Evolutionary conservation across 2,329 filamentous ascomycete species (phyloP).

Genomic region (Fusarium decemcellulare): DNA sequence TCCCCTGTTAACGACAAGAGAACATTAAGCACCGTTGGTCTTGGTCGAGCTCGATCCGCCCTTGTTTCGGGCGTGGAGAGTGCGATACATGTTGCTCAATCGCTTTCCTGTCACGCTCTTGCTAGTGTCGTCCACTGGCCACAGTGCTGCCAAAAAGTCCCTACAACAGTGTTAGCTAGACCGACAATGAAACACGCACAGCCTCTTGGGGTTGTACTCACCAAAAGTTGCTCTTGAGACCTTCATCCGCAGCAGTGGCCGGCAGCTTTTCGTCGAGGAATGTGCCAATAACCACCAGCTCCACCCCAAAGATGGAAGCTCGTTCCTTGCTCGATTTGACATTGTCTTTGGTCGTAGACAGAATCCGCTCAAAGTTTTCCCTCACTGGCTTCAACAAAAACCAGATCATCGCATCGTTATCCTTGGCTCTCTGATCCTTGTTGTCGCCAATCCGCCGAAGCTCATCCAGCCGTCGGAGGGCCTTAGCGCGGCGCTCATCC

Average conservation of each 20-base stretch:
- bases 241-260: conserved; percentile 57
- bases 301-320: conserved; percentile 72
- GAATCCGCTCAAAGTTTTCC: conserved; percentile 71
- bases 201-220: conserved; percentile 49
- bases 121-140: conserved; percentile 62
- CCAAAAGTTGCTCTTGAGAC: conserved; percentile 66
- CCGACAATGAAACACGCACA: background rate
- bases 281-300: conserved; percentile 73
- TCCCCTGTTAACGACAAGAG: background rate
- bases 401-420: conserved; percentile 64
- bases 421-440: conserved; percentile 61
- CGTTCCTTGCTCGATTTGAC: conserved; percentile 74
- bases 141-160: conserved; percentile 62
- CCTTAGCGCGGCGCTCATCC: conserved; percentile 59
- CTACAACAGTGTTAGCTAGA: conserved; percentile 47
- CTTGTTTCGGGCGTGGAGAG: conserved; percentile 54
- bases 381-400: conserved; percentile 70
- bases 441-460: conserved; percentile 64
- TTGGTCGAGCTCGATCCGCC: conserved; percentile 47
- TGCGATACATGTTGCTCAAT: conserved; percentile 61
- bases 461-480: conserved; percentile 58
- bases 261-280: conserved; percentile 67
- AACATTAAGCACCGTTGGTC: conserved; percentile 51
- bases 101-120: conserved; percentile 60
- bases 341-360: conserved; percentile 73